Conservation (phyloP, 441 rosid species). For the Bocquillonia castaneifolia region DNA sequence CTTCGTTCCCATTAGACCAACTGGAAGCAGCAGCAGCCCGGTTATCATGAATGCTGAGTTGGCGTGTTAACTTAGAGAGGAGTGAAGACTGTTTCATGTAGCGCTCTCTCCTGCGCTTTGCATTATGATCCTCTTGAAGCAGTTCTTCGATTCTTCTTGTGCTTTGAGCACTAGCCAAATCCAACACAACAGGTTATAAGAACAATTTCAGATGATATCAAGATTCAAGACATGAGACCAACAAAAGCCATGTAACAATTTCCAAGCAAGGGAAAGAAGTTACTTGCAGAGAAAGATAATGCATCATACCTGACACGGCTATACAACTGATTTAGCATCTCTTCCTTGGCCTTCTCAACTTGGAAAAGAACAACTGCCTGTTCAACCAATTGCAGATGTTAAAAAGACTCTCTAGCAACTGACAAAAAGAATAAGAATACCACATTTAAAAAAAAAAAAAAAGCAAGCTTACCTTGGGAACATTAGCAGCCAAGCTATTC, state of each 20-base stretch:
- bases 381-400: conserved; percentile 21
- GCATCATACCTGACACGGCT: conserved; percentile 71
- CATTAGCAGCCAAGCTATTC: conserved; percentile 97
- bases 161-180: conserved; percentile 61
- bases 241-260: neutral
- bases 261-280: neutral
- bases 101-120: conserved; percentile 68
- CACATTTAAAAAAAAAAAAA: conserved; percentile 15
- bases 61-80: conserved; percentile 74
- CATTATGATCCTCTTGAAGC: conserved; percentile 85
- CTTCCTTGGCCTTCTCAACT: conserved; percentile 99
- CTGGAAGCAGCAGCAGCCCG: conserved; percentile 81
- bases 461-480: conserved; percentile 68
- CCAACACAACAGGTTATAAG: neutral
- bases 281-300: neutral
- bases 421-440: conserved; percentile 3
- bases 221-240: too few species aligned
- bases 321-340: conserved; percentile 92
- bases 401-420: conserved; percentile 8
- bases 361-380: conserved; percentile 99
- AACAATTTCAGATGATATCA: neutral
- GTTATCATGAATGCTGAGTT: conserved; percentile 83
- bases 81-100: conserved; percentile 77
- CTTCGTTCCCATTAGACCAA: conserved; percentile 50
- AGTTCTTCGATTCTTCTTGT: conserved; percentile 70